A percentile compares a stretch with the other conserved stretches of the same genome.
These are phyloP conservation scores for Tuber brumale DNA, from an alignment of 495 filamentous ascomycete species.

Conservation along the genomic window DNA sequence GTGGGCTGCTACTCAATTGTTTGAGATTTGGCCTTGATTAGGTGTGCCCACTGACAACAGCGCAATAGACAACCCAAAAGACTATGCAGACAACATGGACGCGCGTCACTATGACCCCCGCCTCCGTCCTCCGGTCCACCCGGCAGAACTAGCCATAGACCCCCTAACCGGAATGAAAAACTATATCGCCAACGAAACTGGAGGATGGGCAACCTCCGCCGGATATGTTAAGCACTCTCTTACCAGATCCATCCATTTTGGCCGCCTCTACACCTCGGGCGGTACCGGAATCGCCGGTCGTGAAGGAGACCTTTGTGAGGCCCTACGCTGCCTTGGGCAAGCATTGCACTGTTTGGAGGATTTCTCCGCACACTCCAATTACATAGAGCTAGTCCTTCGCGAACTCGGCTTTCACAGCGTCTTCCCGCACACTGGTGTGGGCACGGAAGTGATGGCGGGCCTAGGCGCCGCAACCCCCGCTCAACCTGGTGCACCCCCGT, in stretches of 20 bases:
- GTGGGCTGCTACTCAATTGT: constrained; percentile 22
- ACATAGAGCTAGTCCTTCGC: constrained; percentile 76
- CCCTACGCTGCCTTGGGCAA: constrained; percentile 80
- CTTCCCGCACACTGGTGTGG: constrained; percentile 76
- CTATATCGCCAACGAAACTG: constrained; percentile 88
- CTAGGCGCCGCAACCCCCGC: background rate
- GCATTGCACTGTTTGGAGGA: constrained; percentile 91
- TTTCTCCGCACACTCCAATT: constrained; percentile 93
- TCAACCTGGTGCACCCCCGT: constrained; percentile 7
- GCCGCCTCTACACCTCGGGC: constrained; percentile 75
- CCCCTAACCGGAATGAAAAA: constrained; percentile 91
- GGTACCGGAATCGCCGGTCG: constrained; percentile 55
- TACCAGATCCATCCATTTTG: constrained; percentile 77
- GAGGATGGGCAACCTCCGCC: constrained; percentile 68
- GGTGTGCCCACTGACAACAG: background rate
- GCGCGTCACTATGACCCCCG: constrained; percentile 78
- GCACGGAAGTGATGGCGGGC: constrained; percentile 54
- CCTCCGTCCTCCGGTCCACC: constrained; percentile 66
- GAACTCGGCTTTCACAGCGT: constrained; percentile 77
- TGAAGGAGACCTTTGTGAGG: constrained; percentile 84
- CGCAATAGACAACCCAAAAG: constrained; percentile 63
- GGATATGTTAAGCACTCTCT: constrained; percentile 86
- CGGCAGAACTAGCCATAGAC: constrained; percentile 75
- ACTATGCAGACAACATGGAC: constrained; percentile 83
- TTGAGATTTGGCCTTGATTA: background rate